phyloP scores from a whole-genome alignment of 768 basidiomycete genomes.

The Trametes coccinea region DNA sequence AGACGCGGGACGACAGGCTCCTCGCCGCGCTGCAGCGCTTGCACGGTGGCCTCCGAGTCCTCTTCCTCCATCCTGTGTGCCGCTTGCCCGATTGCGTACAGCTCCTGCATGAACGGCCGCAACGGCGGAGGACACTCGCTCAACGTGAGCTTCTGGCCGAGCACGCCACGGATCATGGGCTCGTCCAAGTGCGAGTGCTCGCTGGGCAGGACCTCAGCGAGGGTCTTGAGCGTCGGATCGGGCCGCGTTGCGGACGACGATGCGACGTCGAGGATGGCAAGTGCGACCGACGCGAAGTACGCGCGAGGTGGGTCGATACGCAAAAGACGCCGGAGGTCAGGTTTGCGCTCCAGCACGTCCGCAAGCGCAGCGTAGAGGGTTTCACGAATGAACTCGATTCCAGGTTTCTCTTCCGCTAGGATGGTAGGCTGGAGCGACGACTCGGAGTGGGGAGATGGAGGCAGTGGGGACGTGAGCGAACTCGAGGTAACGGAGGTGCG shows the following conservation, averaged over 20 bases:
- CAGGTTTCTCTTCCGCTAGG: conserved; percentile 46
- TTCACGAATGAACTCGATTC: conserved; percentile 80
- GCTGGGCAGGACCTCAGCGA: conserved; percentile 17
- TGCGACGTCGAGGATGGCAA: conserved; percentile 72
- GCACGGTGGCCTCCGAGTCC: conserved; percentile 27
- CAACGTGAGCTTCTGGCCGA: conserved; percentile 57
- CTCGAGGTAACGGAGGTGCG: conserved; percentile 27
- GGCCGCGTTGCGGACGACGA: conserved; percentile 49
- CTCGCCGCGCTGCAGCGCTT: conserved; percentile 19
- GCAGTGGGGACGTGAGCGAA: conserved; percentile 28
- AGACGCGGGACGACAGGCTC: conserved; percentile 23
- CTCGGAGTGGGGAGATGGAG: conserved; percentile 20
- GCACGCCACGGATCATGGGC: conserved; percentile 44
- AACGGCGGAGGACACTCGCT: conserved; percentile 62
- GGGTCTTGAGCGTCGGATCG: conserved; percentile 31
- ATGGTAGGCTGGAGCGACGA: conserved; percentile 32
- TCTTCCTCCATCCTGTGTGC: conserved; percentile 29
- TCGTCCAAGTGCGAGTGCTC: conserved; percentile 37
- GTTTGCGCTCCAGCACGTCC: conserved; percentile 60
- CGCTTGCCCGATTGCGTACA: conserved; percentile 29
- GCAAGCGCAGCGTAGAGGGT: conserved; percentile 82
- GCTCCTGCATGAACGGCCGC: conserved; percentile 58
- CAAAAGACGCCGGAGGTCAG: conserved; percentile 56
- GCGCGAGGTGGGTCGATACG: conserved; percentile 67
- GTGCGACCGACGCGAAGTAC: conserved; percentile 75